Evolutionary conservation across 352 stramenopile species (phyloP), one percentile per base, ranked within the genome.

Genomic region (Pythium grandisporangium): DNA sequence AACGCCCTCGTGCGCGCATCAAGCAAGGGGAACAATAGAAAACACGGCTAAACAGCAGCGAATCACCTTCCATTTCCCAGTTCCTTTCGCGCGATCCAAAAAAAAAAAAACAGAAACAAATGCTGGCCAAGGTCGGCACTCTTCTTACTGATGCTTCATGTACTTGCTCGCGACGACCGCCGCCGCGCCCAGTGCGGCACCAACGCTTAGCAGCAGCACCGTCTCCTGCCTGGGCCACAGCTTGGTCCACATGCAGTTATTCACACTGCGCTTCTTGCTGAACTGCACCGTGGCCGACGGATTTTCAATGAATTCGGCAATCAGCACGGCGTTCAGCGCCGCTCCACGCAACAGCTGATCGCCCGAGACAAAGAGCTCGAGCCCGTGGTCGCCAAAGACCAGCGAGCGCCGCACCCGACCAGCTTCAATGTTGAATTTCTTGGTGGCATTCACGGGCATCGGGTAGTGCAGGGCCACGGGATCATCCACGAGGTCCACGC

Each of bases 361-460:
- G 35, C 96, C 96, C 37, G 70, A 96, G 20, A 99, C 95, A 56
- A 99, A 99, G 45, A 99, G 83, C 70, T 99, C 96, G 14, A 98
- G 72, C 25, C 95, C 96, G 56, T 97, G 67, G 40, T 98, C 83
- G 21, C 92, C 93, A 68, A 98, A 99, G 25, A 97, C 85, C 32
- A 97, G 58, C 48, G 82, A 97, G 51, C 96, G 74, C 37, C 96
- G 87, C 37, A 99, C 40, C 21, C 96, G 79, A 21, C 95, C 95
- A 13, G 97, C 95, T 76, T 99, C 93, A n/a, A 99, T 85, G 79
- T 99, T 97, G 60, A 95, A 98, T 61, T 97, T 91, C 58, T 95
- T 95, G 20, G 93, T 98, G 4, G 95, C 94, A 40, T 93, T 98
- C 33, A 98, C 78, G 13, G 95, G 95, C 95, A 99, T 99, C 20